These are phyloP conservation scores for Furcasterigmium furcatum DNA, from an alignment of 2,329 filamentous ascomycete genomes.

Conservation along the genomic window DNA sequence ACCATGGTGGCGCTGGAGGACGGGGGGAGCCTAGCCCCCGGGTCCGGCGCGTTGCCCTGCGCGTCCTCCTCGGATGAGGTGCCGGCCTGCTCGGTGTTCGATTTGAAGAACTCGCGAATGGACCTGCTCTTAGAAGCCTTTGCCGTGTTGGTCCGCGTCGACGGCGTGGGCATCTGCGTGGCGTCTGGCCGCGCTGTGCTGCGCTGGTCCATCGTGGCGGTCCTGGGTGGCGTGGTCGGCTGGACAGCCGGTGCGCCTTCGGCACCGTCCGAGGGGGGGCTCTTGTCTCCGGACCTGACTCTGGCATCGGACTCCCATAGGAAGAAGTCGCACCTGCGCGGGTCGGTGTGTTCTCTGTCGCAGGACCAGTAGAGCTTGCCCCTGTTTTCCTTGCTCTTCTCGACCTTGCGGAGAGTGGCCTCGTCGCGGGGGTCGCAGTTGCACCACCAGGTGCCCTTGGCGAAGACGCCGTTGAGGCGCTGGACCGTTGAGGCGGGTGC, in stretches of 20 bases:
- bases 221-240: not conserved
- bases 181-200: not conserved
- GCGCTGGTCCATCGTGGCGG: not conserved
- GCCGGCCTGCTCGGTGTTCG: too few relatives aligned
- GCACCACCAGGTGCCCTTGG: slow-evolving; percentile 33
- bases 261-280: not conserved
- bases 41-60: not conserved
- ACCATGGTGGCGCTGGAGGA: slow-evolving; percentile 6
- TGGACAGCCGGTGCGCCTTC: too few relatives aligned
- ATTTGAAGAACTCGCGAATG: not conserved
- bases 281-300: not conserved
- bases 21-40: slow-evolving; percentile 10
- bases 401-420: slow-evolving; percentile 30
- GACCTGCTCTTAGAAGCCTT: not conserved
- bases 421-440: slow-evolving; percentile 37
- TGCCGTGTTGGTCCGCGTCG: not conserved
- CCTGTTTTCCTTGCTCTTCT: slow-evolving; percentile 32
- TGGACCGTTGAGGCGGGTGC: slow-evolving; percentile 8
- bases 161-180: not conserved
- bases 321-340: slow-evolving; percentile 46
- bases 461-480: slow-evolving; percentile 26
- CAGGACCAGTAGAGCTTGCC: slow-evolving; percentile 41
- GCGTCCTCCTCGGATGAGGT: slow-evolving; percentile 6
- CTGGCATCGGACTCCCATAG: slow-evolving; percentile 38
- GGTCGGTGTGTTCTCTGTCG: slow-evolving; percentile 21